phyloP scores from a whole-genome alignment of 306 rosid genomes.

The Castanopsis chinensis region DNA sequence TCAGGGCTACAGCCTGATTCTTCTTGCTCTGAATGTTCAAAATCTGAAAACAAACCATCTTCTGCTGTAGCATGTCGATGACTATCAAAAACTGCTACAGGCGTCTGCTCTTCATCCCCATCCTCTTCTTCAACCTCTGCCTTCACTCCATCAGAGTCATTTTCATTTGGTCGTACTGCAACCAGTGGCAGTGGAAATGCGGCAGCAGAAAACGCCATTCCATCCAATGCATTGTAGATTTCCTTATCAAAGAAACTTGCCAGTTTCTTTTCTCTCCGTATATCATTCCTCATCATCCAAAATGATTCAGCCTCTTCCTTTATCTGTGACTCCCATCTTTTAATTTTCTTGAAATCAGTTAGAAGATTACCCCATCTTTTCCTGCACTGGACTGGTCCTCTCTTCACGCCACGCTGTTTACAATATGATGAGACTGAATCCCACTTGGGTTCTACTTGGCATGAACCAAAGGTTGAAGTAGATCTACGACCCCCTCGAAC shows the following conservation, averaged over 20 bases:
- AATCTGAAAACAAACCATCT: not conserved
- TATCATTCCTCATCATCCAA: conserved; percentile 48
- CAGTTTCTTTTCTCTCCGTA: conserved; percentile 37
- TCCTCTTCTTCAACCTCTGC: not conserved
- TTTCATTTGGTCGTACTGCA: conserved; percentile 16
- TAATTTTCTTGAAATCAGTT: conserved; percentile 48
- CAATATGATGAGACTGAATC: conserved; percentile 42
- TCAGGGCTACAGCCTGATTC: conserved; percentile 40
- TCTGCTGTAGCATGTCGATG: not conserved
- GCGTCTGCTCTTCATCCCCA: conserved; percentile 14
- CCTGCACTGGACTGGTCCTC: conserved; percentile 48
- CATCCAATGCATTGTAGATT: conserved; percentile 39
- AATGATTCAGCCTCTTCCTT: conserved; percentile 36
- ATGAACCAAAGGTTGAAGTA: conserved; percentile 15
- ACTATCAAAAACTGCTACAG: conserved; percentile 17
- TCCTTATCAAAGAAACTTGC: conserved; percentile 48
- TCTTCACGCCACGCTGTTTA: conserved; percentile 41
- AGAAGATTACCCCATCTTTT: conserved; percentile 54
- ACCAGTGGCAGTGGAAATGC: conserved; percentile 37
- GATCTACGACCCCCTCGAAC: conserved; percentile 16
- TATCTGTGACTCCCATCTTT: conserved; percentile 36
- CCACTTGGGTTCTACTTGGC: conserved; percentile 41
- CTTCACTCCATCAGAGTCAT: conserved; percentile 18
- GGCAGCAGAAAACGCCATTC: conserved; percentile 29
- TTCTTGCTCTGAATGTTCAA: conserved; percentile 25